phyloP scores from a whole-genome alignment of 148 eudicot species.

The Dysphania ambrosioides region DNA sequence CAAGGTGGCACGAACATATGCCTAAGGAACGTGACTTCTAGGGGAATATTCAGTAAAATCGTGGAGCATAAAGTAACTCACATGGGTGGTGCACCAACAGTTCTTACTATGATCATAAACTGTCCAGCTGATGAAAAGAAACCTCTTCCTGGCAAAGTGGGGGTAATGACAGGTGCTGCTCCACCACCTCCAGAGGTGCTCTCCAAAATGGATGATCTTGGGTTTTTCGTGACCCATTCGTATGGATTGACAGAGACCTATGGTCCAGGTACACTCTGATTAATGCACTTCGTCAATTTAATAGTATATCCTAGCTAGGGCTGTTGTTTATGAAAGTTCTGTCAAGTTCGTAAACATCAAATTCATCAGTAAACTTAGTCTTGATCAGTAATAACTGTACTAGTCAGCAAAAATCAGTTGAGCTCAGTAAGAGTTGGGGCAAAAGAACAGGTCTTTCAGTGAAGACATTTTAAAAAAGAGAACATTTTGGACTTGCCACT shows the following conservation, averaged over 20 bases:
- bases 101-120: slow-evolving; percentile 56
- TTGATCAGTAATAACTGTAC: neutral
- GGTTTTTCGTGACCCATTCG: slow-evolving; percentile 46
- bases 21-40: slow-evolving; percentile 46
- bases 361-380: no score
- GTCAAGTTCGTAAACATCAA: no score
- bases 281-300: neutral
- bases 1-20: slow-evolving; percentile 66
- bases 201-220: slow-evolving; percentile 56
- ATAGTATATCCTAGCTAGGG: neutral
- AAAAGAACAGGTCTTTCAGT: neutral
- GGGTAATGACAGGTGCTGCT: slow-evolving; percentile 59
- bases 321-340: neutral
- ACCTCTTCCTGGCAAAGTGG: slow-evolving; percentile 45
- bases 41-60: slow-evolving; percentile 43
- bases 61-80: slow-evolving; percentile 42
- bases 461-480: neutral
- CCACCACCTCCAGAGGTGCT: slow-evolving; percentile 61
- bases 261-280: slow-evolving; percentile 47
- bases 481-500: neutral
- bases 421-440: neutral
- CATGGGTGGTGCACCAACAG: slow-evolving; percentile 73
- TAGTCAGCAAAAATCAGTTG: neutral
- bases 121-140: slow-evolving; percentile 32
- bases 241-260: slow-evolving; percentile 73